These are phyloP conservation scores for Byssoonygena ceratinophila DNA, from an alignment of 2,329 filamentous ascomycete genomes.

Conservation along the genomic window DNA sequence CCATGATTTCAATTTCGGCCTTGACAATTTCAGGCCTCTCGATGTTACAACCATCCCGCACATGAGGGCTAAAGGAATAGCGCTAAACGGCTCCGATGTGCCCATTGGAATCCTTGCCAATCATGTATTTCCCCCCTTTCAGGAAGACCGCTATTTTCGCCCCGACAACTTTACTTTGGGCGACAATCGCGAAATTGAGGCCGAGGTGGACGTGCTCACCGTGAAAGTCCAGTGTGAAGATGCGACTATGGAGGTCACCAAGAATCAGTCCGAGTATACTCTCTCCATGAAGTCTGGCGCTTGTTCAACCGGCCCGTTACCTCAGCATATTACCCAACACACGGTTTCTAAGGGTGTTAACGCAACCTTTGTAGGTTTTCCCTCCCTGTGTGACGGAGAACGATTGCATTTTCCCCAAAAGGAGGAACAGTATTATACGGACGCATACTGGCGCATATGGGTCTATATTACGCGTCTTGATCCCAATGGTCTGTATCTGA, in stretches of 20 bases:
- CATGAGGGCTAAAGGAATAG: conserved; percentile 6
- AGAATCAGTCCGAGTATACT: conserved; percentile 5
- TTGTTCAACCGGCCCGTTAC: conserved; percentile 11
- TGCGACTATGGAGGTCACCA: conserved; percentile 6
- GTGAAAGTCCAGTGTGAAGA: conserved; percentile 10
- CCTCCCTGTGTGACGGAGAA: conserved; percentile 2
- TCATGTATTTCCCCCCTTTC: conserved; percentile 10
- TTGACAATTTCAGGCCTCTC: conserved; percentile 5
- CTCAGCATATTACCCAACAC: background rate
- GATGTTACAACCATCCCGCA: conserved; percentile 9
- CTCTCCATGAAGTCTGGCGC: conserved; percentile 8
- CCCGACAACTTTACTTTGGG: conserved; percentile 6
- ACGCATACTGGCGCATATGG: conserved; percentile 9
- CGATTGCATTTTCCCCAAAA: conserved; percentile 1
- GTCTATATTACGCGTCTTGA: conserved; percentile 4
- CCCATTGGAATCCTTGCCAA: conserved; percentile 9
- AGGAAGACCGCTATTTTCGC: conserved; percentile 1
- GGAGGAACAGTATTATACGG: background rate
- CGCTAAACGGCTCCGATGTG: conserved; percentile 2
- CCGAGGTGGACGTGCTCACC: conserved; percentile 9
- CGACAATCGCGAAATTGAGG: conserved; percentile 6
- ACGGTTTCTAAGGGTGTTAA: background rate
- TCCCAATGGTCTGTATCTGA: conserved; percentile 6
- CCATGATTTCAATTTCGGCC: conserved; percentile 1
- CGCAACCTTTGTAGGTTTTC: conserved; percentile 3